A percentile compares a stretch with the other conserved stretches of the same genome.
phyloP scores from a whole-genome alignment of 169 alveolate genomes.

The Plasmodium sp. region DNA sequence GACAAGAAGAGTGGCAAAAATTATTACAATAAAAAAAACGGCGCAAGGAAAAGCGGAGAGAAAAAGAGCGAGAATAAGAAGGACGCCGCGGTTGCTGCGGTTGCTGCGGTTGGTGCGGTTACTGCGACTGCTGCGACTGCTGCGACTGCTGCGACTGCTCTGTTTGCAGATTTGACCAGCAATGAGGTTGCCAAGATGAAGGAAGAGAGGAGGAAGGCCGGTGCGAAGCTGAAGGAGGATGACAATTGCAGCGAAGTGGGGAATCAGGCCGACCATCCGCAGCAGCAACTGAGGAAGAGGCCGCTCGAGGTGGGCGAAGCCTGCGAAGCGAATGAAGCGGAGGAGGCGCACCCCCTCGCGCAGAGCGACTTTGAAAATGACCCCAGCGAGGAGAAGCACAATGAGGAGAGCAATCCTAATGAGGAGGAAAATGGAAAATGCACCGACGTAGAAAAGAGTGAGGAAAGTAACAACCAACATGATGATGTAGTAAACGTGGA shows the following conservation, averaged over 20 bases:
- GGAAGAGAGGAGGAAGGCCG: not conserved
- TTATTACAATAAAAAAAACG: conserved; percentile 14
- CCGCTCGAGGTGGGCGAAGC: not conserved
- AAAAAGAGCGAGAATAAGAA: conserved; percentile 3
- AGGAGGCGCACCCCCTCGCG: not conserved
- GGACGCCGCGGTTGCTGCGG: not conserved
- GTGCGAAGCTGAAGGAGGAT: not conserved
- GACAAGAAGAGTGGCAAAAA: conserved; percentile 16
- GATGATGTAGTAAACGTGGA: conserved; percentile 23
- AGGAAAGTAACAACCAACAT: not conserved
- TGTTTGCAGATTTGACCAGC: not conserved
- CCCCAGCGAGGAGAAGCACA: not conserved
- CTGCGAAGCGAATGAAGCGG: not conserved
- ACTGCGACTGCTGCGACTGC: not conserved
- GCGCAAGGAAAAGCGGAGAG: conserved; percentile 10
- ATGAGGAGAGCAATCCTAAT: not conserved
- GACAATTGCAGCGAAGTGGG: conserved; percentile 12
- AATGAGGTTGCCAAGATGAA: not conserved
- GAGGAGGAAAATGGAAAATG: not conserved
- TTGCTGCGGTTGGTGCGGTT: no score
- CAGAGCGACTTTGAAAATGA: not conserved
- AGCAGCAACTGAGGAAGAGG: not conserved
- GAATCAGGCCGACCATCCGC: not conserved
- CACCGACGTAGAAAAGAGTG: not conserved
- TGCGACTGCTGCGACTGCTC: not conserved